These are phyloP conservation scores for Aegilops umbellulata DNA, from an alignment of 176 grass and related monocot species.

Conservation along the genomic window DNA sequence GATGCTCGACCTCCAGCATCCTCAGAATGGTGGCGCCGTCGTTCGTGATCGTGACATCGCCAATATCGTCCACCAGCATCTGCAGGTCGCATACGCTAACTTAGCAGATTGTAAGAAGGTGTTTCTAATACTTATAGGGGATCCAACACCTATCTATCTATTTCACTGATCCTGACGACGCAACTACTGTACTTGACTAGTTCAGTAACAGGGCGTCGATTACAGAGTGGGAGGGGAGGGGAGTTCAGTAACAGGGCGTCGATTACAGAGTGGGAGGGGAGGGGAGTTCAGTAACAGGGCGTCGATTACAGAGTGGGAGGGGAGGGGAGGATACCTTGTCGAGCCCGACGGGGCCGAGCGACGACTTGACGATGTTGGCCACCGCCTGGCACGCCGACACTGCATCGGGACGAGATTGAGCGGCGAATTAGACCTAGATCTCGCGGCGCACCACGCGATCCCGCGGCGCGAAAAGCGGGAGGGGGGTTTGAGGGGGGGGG, in stretches of 20 bases:
- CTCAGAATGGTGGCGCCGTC: slow-evolving; percentile 88
- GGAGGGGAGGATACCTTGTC: slow-evolving; percentile 57
- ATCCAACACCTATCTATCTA: background rate
- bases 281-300: no score
- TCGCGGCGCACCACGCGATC: background rate
- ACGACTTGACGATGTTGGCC: slow-evolving; percentile 90
- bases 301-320: no score
- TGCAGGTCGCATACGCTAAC: slow-evolving; percentile 12
- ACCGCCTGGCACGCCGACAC: slow-evolving; percentile 87
- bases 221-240: no score
- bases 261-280: no score
- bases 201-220: no score
- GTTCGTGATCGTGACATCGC: slow-evolving; percentile 95
- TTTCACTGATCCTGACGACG: no score
- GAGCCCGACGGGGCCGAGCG: slow-evolving; percentile 80
- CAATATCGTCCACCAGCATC: slow-evolving; percentile 95
- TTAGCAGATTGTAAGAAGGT: background rate
- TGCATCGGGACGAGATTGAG: slow-evolving; percentile 9
- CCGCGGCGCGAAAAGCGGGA: background rate
- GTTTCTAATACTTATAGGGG: no score
- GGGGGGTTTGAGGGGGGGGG: no score
- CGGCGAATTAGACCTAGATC: slow-evolving; percentile 22
- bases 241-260: no score
- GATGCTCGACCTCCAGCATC: slow-evolving; percentile 95
- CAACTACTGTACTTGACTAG: no score